Evolutionary conservation across 225 moss, liverwort and hornwort species (phyloP).

Genomic region (Neckera pumila): DNA sequence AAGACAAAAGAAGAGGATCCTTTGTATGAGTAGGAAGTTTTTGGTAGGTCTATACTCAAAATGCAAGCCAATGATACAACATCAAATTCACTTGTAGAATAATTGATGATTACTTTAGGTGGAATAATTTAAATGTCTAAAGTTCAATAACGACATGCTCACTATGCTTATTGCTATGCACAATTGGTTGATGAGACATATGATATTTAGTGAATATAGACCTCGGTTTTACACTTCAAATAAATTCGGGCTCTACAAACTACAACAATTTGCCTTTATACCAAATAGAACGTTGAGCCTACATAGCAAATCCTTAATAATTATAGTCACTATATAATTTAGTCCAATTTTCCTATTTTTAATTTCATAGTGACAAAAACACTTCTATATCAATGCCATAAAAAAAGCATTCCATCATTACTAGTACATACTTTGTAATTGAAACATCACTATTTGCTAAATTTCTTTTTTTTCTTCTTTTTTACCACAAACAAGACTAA

Average conservation of each 20-base stretch:
- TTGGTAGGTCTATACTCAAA: background rate
- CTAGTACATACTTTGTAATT: background rate
- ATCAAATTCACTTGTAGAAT: background rate
- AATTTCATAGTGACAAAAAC: background rate
- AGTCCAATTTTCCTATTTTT: background rate
- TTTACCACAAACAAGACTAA: background rate
- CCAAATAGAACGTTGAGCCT: background rate
- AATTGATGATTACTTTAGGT: background rate
- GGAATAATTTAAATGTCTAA: too few relatives aligned
- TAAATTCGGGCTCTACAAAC: background rate
- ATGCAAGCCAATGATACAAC: background rate
- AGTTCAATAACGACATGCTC: rapidly evolving
- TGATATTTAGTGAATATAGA: background rate
- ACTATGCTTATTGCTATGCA: rapidly evolving
- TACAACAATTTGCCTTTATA: background rate
- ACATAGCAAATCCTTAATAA: rapidly evolving
- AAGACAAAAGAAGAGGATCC: rapidly evolving
- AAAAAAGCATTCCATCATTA: background rate
- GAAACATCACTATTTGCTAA: background rate
- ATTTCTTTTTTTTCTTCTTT: background rate
- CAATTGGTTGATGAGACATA: background rate
- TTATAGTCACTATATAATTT: background rate
- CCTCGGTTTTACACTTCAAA: background rate
- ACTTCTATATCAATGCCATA: background rate
- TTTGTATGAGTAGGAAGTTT: rapidly evolving